Evolutionary conservation across 148 eudicot species (phyloP).

Genomic region (Salicornia ramosissima): DNA sequence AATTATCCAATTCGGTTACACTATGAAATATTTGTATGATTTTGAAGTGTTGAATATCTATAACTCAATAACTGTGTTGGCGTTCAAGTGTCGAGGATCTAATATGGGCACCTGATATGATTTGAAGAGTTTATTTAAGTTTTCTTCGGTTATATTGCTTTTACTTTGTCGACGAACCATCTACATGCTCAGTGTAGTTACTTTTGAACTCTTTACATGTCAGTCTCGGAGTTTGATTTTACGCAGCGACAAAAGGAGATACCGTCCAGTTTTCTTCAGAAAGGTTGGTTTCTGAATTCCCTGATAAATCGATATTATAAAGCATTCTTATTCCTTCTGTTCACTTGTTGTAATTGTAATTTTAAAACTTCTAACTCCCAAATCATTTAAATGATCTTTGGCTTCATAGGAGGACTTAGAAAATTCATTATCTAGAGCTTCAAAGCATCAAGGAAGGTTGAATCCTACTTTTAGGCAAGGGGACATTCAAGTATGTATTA

Average conservation of each 20-base stretch:
- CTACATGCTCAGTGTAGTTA: background rate
- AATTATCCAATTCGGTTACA: no score
- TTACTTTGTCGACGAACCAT: background rate
- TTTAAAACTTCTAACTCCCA: background rate
- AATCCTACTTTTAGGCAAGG: slow-evolving; percentile 61
- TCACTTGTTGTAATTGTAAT: background rate
- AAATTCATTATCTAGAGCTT: slow-evolving; percentile 60
- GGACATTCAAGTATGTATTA: slow-evolving; percentile 61
- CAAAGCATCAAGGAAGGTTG: slow-evolving; percentile 47
- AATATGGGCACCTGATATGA: background rate
- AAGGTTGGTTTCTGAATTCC: slow-evolving; percentile 45
- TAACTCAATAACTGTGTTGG: no score
- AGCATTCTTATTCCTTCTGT: background rate
- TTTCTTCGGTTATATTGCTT: background rate
- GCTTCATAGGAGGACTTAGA: slow-evolving; percentile 79
- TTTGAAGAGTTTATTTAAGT: background rate
- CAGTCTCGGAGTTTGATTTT: slow-evolving; percentile 77
- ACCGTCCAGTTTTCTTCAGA: slow-evolving; percentile 80
- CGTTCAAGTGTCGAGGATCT: no score
- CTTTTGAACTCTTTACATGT: slow-evolving; percentile 10
- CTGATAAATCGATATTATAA: background rate
- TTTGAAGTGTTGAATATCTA: no score
- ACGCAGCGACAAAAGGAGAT: slow-evolving; percentile 48
- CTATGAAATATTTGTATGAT: no score
- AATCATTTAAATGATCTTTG: slow-evolving; percentile 6